These are phyloP conservation scores for Nannochloropsis oceanica DNA, from an alignment of 108 stramenopile species.

Conservation along the genomic window DNA sequence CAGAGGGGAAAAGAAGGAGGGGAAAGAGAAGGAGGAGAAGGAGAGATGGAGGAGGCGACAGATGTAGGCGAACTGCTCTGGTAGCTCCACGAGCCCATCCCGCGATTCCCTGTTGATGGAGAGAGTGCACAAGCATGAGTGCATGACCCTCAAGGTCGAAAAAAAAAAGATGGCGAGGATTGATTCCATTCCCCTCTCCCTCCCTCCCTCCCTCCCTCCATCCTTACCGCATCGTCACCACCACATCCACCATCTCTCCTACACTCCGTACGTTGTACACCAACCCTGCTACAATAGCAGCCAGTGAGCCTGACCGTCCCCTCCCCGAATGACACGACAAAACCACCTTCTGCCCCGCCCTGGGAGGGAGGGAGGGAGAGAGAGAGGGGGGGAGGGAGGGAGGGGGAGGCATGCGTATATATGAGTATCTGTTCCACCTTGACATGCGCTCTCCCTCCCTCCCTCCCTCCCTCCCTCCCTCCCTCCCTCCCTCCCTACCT, in stretches of 20 bases:
- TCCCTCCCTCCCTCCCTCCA: background rate
- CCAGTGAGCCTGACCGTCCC: background rate
- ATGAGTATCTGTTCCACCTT: too few relatives aligned
- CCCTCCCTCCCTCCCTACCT: background rate
- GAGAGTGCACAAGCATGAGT: too few relatives aligned
- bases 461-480: background rate
- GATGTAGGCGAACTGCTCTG: too few relatives aligned
- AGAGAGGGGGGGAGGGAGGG: background rate
- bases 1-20: too few relatives aligned
- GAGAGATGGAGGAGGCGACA: too few relatives aligned
- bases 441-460: background rate
- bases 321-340: background rate
- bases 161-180: too few relatives aligned
- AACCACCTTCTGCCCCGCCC: background rate
- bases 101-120: too few relatives aligned
- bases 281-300: background rate
- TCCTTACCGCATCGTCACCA: background rate
- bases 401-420: background rate
- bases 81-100: too few relatives aligned
- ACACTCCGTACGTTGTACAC: background rate
- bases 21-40: too few relatives aligned
- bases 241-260: background rate
- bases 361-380: background rate
- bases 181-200: background rate
- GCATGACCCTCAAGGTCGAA: too few relatives aligned